Evolutionary conservation across 768 basidiomycete species (phyloP), one percentile per base, ranked within the genome.

Genomic region (Amanita muscaria): DNA sequence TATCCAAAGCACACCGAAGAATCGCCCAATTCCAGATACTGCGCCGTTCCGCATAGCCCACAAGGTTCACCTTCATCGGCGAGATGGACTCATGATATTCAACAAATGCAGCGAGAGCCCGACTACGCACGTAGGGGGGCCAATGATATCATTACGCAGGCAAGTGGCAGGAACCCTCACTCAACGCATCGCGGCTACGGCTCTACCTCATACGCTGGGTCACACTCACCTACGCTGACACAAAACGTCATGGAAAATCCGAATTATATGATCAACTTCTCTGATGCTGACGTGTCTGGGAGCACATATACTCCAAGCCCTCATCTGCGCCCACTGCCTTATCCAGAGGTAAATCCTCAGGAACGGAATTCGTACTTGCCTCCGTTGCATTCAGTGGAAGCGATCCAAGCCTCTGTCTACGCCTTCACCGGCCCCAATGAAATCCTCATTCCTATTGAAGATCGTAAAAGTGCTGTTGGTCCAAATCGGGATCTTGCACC

Each of bases 401-500:
- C 34, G 31, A 38, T 46, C 12, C 44, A 39, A 16, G 44, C 36
- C 15, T 46, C 44, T 16, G 37, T 46, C 14, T n/a, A 46, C 36
- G 36, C 35, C 8, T 22, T 46, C 5, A 21, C 44, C 12, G 39
- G 23, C 23, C 44, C 44, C 7, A 27, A 18, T 12, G 44, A 46
- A 14, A 22, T 21, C 24, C 36, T 39, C 21, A 39, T 38, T 18
- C 44, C 36, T n/a, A 35, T 24, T 11, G 36, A 39, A 30, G 37
- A 36, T 14, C 44, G 46, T 23, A 47, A 34, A 14, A 24, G 31
- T 14, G 35, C 39, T 27, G 34, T 47, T 25, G 46, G 46, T 16
- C 39, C 46, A 25, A 40, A 32, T 27, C 23, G 46, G 10, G 39
- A 47, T 30, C 40, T 47, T 21, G 46, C 40, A 11, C 46, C 46